phyloP scores from a whole-genome alignment of 768 basidiomycete genomes.

The Phlebiopsis gigantea region DNA sequence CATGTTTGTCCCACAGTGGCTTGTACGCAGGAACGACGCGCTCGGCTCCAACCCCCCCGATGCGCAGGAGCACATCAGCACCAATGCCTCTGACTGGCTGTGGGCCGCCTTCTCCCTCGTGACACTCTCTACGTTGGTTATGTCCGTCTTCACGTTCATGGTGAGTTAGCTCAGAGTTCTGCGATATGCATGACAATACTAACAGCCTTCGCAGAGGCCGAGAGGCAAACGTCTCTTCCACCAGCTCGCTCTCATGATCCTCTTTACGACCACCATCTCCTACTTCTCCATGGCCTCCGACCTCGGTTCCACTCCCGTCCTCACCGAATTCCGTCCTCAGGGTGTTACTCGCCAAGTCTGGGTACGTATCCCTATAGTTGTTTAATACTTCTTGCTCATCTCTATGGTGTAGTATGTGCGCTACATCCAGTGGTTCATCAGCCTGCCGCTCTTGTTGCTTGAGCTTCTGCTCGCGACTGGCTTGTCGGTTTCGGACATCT shows the following conservation, averaged over 20 bases:
- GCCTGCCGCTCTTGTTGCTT: slow-evolving; percentile 45
- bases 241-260: slow-evolving; percentile 41
- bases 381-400: not conserved
- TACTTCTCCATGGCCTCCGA: slow-evolving; percentile 56
- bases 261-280: slow-evolving; percentile 39
- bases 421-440: slow-evolving; percentile 51
- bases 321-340: slow-evolving; percentile 36
- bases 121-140: slow-evolving; percentile 33
- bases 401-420: slow-evolving; percentile 39
- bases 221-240: slow-evolving; percentile 44
- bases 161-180: slow-evolving; percentile 15
- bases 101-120: slow-evolving; percentile 53
- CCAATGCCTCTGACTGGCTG: slow-evolving; percentile 43
- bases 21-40: slow-evolving; percentile 27
- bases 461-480: slow-evolving; percentile 40
- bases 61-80: slow-evolving; percentile 36
- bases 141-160: slow-evolving; percentile 33
- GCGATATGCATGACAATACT: not conserved
- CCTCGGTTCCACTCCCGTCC: slow-evolving; percentile 42
- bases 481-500: slow-evolving; percentile 41
- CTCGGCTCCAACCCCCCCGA: slow-evolving; percentile 30
- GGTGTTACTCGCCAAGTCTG: slow-evolving; percentile 35
- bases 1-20: slow-evolving; percentile 2
- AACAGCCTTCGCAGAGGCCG: slow-evolving; percentile 22
- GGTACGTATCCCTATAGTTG: slow-evolving; percentile 26